These are phyloP conservation scores for Neopestalotiopsis clavispora DNA, from an alignment of 2,329 filamentous ascomycete species.

Conservation along the genomic window DNA sequence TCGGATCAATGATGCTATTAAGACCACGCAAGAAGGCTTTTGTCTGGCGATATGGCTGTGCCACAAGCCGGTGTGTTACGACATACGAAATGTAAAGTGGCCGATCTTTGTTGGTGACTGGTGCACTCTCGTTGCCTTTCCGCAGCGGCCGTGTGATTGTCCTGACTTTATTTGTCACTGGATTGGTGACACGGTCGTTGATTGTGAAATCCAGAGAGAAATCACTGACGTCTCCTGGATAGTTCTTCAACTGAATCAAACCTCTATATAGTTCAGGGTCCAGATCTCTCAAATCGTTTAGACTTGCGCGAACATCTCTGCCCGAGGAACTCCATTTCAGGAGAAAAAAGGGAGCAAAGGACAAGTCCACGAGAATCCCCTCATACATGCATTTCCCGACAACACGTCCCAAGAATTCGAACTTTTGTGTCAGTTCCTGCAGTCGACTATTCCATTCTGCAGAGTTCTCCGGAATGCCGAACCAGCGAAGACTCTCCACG, in stretches of 20 bases:
- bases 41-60: slow-evolving; percentile 82
- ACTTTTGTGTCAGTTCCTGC: slow-evolving; percentile 69
- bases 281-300: slow-evolving; percentile 92
- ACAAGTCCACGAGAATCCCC: slow-evolving; percentile 90
- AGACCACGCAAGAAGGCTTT: slow-evolving; percentile 87
- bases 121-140: slow-evolving; percentile 73
- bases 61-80: slow-evolving; percentile 82
- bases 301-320: slow-evolving; percentile 78
- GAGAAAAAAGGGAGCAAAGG: slow-evolving; percentile 94
- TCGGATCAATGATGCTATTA: slow-evolving; percentile 84
- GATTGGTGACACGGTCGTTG: slow-evolving; percentile 65
- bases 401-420: slow-evolving; percentile 90
- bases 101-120: slow-evolving; percentile 90
- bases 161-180: slow-evolving; percentile 51
- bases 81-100: slow-evolving; percentile 95
- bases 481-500: slow-evolving; percentile 59
- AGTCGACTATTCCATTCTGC: slow-evolving; percentile 64
- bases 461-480: slow-evolving; percentile 42
- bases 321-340: slow-evolving; percentile 85
- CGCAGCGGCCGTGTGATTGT: slow-evolving; percentile 78
- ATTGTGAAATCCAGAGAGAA: slow-evolving; percentile 90
- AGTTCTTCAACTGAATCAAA: slow-evolving; percentile 82
- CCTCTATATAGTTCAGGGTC: slow-evolving; percentile 92
- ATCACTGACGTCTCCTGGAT: slow-evolving; percentile 78
- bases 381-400: slow-evolving; percentile 98